Percentiles rank a stretch among this genome's conserved stretches.
These are phyloP conservation scores for Cicer pinnatifidum DNA, from an alignment of 306 rosid species.

Conservation along the genomic window DNA sequence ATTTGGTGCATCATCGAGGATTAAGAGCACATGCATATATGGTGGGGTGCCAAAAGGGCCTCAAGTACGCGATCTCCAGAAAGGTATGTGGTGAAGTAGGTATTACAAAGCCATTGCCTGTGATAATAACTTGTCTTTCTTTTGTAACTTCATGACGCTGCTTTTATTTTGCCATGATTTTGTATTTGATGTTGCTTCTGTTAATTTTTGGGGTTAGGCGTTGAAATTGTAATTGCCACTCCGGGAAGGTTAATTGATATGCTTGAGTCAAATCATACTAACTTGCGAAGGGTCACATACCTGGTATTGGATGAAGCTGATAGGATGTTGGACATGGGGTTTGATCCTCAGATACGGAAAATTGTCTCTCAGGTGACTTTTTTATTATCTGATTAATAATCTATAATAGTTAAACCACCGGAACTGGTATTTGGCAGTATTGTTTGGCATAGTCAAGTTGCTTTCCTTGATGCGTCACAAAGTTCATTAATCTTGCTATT, in stretches of 20 bases:
- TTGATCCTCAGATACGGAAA: slow-evolving; percentile 95
- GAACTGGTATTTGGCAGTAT: not conserved
- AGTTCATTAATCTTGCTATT: not conserved
- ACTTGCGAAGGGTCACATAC: slow-evolving; percentile 94
- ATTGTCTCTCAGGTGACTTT: slow-evolving; percentile 84
- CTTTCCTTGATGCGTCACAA: slow-evolving; percentile 10
- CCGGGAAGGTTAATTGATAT: slow-evolving; percentile 99
- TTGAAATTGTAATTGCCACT: slow-evolving; percentile 95
- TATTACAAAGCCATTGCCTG: slow-evolving; percentile 39
- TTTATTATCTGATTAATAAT: slow-evolving; percentile 23
- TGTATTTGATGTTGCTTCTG: slow-evolving; percentile 13
- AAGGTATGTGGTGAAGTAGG: slow-evolving; percentile 67
- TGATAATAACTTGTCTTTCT: slow-evolving; percentile 21
- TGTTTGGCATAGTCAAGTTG: slow-evolving; percentile 36
- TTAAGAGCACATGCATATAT: slow-evolving; percentile 93
- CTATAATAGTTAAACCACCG: slow-evolving; percentile 19
- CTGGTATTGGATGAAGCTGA: slow-evolving; percentile 98
- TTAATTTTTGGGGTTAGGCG: slow-evolving; percentile 64
- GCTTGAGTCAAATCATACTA: slow-evolving; percentile 96
- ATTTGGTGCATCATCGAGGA: slow-evolving; percentile 96
- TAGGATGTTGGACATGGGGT: slow-evolving; percentile 99
- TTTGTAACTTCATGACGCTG: not conserved
- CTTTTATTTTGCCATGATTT: slow-evolving; percentile 27
- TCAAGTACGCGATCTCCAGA: slow-evolving; percentile 98
- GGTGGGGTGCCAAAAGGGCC: slow-evolving; percentile 99